Evolutionary conservation across 1,284 basidiomycete genomes (phyloP).

Genomic region (Cryptococcus sp.): DNA sequence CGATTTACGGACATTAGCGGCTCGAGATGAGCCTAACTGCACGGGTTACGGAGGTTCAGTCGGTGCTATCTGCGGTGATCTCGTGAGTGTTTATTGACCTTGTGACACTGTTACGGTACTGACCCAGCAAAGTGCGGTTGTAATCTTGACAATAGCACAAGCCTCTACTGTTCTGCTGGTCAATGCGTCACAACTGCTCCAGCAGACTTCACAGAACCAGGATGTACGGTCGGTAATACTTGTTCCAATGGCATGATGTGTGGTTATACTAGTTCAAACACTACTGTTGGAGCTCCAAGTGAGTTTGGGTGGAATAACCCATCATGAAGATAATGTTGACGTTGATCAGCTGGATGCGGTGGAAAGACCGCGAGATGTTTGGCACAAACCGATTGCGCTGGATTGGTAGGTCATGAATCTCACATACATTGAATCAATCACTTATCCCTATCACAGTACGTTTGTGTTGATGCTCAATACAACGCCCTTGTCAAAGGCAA

Average conservation of each 20-base stretch:
- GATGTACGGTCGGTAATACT: not conserved
- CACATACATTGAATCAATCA: not conserved
- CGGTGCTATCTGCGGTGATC: not conserved
- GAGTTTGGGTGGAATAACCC: not conserved
- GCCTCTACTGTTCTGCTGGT: not conserved
- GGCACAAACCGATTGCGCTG: not conserved
- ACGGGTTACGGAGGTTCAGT: not conserved
- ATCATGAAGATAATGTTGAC: too few species aligned
- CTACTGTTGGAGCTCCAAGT: not conserved
- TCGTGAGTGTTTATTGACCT: not conserved
- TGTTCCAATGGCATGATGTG: not conserved
- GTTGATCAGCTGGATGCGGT: not conserved
- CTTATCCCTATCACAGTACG: not conserved
- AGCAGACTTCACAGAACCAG: not conserved
- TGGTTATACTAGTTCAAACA: not conserved
- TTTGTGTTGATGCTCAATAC: constrained; percentile 5
- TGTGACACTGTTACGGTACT: not conserved
- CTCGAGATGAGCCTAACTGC: not conserved
- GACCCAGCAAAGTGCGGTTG: not conserved
- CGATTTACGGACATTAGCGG: not conserved
- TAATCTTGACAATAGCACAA: not conserved
- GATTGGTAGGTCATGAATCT: not conserved
- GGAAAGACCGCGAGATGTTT: not conserved
- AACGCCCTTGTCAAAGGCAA: not conserved
- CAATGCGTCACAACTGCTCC: not conserved